Evolutionary conservation across 495 filamentous ascomycete genomes (phyloP).

Genomic region (Sordaria brevicollis): DNA sequence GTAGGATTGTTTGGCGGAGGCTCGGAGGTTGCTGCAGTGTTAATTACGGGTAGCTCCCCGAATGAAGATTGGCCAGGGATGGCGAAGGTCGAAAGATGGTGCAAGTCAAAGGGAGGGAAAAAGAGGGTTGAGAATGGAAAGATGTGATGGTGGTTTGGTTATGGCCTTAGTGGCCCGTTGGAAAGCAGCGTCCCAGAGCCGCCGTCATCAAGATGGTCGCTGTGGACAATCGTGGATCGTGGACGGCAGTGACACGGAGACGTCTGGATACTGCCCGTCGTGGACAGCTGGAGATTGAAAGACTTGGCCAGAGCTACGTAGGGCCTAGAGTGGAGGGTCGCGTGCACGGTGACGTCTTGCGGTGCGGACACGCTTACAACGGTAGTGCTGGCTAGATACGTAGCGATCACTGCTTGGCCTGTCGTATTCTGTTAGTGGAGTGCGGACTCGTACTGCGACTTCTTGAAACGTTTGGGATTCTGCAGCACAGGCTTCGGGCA

Average conservation of each 20-base stretch:
- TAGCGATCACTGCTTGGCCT: background rate
- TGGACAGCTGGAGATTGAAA: background rate
- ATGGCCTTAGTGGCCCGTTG: background rate
- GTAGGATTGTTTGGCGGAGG: background rate
- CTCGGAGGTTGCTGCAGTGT: background rate
- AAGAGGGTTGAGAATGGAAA: background rate
- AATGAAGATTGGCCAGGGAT: background rate
- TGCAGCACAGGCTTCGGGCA: background rate
- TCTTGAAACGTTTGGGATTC: background rate
- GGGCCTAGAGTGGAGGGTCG: background rate
- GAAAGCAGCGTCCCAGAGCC: background rate
- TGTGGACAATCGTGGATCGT: background rate
- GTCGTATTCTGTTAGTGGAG: background rate
- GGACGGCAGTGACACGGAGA: background rate
- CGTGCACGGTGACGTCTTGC: background rate
- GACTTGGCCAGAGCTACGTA: background rate
- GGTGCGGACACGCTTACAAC: background rate
- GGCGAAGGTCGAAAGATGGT: background rate
- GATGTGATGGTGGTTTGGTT: background rate
- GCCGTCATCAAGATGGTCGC: background rate
- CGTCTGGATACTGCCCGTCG: background rate
- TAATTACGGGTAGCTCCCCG: background rate
- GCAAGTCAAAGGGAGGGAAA: background rate
- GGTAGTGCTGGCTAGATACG: background rate
- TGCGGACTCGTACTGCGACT: background rate